Base-by-base conservation (phyloP, 768 basidiomycete genomes). In the Pleurotus giganteus region DNA sequence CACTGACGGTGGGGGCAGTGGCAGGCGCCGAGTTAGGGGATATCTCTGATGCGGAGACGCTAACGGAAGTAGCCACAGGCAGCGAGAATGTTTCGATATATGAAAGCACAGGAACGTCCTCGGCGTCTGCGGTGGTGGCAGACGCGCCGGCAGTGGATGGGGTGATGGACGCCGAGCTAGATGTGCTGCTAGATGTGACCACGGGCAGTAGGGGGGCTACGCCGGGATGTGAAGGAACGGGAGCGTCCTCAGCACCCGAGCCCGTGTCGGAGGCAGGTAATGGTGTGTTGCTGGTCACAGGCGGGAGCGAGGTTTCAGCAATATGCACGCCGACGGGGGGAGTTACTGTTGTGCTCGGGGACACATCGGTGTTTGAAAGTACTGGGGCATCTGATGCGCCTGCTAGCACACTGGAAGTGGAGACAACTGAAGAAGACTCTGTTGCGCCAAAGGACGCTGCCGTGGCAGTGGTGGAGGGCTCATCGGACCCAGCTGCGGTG, bases 51-150 rank as follows among this genome's bases (percentile, higher is more conserved):
- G 39, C 12, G n/a, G n/a, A n/a, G n/a, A n/a, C n/a, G n/a, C n/a
- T n/a, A n/a, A n/a, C n/a, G n/a, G n/a, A n/a, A n/a, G n/a, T n/a
- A n/a, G n/a, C 15, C n/a, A 21, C 21, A 43, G 41, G 41, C 41
- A 12, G 9, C 23, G 26, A 13, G 41, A 17, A 9, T 23, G 41
- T 12, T 8, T 23, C 21, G 15, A 21, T 49, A 24, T 36, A 51
- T 4, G 49, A 37, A 19, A 51, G 49, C n/a, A 51, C 49, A 19
- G 49, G 49, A 2, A 36, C 31, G 19, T 51, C 43, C 8, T 45
- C 43, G 15, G 43, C 43, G 23, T 21, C 43, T 6, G 43, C 21
- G 13, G 8, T 4, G 19, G 43, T 8, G 0, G 43, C 6, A 6
- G 23, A 8, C 32, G 32, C 7, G 7, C 8, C 32, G 7, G 43